Percentiles rank a stretch among this genome's conserved stretches.
These are phyloP conservation scores for Syzygium jambos DNA, from an alignment of 345 rosid species.

Conservation along the genomic window DNA sequence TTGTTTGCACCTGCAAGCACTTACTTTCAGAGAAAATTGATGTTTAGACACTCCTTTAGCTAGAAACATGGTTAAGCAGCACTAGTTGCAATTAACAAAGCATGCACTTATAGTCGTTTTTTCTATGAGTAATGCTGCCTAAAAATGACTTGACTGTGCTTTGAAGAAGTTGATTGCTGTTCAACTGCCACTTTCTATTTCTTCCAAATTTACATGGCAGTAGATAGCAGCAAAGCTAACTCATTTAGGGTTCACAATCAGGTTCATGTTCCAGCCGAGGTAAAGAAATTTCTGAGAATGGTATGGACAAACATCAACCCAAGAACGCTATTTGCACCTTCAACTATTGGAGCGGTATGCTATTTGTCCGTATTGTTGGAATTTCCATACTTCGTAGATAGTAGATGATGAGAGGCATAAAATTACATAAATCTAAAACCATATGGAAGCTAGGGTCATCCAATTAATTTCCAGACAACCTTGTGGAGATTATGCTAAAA, in stretches of 20 bases:
- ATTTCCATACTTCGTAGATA: not conserved
- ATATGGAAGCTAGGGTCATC: not conserved
- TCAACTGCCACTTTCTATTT: not conserved
- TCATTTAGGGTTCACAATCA: not conserved
- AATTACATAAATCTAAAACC: not conserved
- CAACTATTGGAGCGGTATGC: conserved; percentile 34
- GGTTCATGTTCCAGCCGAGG: conserved; percentile 8
- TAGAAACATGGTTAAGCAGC: not conserved
- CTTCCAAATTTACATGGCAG: not conserved
- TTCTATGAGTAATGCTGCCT: not conserved
- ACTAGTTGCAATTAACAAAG: not conserved
- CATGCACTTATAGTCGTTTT: not conserved
- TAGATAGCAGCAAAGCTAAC: not conserved
- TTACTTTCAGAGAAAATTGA: not conserved
- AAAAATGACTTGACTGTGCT: not conserved
- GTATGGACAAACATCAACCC: conserved; percentile 12
- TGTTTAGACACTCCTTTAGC: not conserved
- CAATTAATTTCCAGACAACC: not conserved
- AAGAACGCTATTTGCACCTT: conserved; percentile 24
- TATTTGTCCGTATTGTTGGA: not conserved
- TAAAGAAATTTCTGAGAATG: not conserved
- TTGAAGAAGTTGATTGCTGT: not conserved
- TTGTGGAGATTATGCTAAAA: not conserved
- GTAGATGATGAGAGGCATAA: not conserved
- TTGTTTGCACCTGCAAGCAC: not conserved